These are phyloP conservation scores for Psidium friedrichsthalianum DNA, from an alignment of 345 rosid species.

Conservation along the genomic window DNA sequence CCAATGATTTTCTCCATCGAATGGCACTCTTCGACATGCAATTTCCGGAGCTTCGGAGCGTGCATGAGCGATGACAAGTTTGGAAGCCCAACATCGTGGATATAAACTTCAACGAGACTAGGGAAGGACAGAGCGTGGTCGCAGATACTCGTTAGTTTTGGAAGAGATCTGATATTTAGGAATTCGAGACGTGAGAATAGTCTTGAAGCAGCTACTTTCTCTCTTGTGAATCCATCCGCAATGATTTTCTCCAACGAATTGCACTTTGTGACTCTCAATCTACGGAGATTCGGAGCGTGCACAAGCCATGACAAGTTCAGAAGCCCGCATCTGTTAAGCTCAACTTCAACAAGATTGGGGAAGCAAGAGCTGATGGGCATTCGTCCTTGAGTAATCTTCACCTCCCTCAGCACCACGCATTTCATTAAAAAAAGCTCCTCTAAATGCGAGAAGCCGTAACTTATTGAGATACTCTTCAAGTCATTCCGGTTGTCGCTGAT, in stretches of 20 bases:
- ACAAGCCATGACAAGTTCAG: neutral
- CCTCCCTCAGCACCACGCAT: accelerated
- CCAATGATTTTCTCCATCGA: neutral
- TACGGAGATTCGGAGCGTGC: neutral
- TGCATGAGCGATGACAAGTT: neutral
- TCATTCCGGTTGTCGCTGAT: accelerated
- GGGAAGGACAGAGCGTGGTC: neutral
- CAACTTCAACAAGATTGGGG: neutral
- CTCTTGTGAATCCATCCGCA: neutral
- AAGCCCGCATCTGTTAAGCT: accelerated
- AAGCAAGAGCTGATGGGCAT: neutral
- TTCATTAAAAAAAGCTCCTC: accelerated
- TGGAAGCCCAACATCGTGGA: too few species aligned
- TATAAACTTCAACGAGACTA: too few species aligned
- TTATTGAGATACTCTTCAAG: neutral
- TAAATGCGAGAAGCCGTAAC: neutral
- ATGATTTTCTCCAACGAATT: accelerated
- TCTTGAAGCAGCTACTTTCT: neutral
- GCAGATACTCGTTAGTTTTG: neutral
- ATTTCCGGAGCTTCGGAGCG: accelerated
- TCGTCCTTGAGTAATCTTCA: neutral
- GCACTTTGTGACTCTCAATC: accelerated
- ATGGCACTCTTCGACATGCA: accelerated
- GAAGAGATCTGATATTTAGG: accelerated
- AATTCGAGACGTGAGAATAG: neutral